phyloP scores from a whole-genome alignment of 345 rosid species.

The Brassica incana region DNA sequence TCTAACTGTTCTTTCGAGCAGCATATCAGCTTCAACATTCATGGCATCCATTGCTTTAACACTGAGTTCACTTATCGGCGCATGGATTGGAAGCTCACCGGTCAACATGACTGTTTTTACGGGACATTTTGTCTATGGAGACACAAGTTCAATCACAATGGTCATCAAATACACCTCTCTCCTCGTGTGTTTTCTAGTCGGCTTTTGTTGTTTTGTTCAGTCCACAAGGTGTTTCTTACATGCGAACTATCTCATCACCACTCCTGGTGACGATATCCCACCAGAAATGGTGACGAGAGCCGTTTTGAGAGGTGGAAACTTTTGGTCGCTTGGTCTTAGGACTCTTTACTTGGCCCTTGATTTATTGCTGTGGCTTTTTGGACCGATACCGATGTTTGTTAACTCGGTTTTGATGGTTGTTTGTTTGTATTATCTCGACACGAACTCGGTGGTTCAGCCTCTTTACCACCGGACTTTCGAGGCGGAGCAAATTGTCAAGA shows the following conservation, averaged over 20 bases:
- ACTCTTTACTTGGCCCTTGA: constrained; percentile 65
- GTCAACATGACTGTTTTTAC: constrained; percentile 41
- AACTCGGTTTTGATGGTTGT: constrained; percentile 50
- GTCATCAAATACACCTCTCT: constrained; percentile 68
- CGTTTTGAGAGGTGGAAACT: constrained; percentile 68
- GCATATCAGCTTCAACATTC: constrained; percentile 62
- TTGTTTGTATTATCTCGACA: constrained; percentile 52
- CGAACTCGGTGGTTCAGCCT: constrained; percentile 51
- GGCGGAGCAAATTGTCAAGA: constrained; percentile 31
- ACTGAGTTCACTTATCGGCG: constrained; percentile 74
- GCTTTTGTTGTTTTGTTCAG: constrained; percentile 72
- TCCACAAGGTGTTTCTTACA: constrained; percentile 64
- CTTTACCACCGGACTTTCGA: constrained; percentile 45
- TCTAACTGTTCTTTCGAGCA: constrained; percentile 52
- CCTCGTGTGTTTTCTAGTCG: constrained; percentile 58
- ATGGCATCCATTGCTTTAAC: constrained; percentile 61
- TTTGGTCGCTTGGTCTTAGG: constrained; percentile 73
- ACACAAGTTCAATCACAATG: constrained; percentile 51
- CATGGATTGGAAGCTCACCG: constrained; percentile 68
- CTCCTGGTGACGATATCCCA: constrained; percentile 45
- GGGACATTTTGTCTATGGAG: constrained; percentile 56
- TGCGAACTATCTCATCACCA: constrained; percentile 65
- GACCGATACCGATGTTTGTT: constrained; percentile 77
- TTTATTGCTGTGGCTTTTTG: constrained; percentile 75
- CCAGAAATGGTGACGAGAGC: constrained; percentile 43